Percentiles rank a stretch among this genome's conserved stretches.
These are phyloP conservation scores for Syzygium malaccense DNA, from an alignment of 441 rosid species.

Conservation along the genomic window DNA sequence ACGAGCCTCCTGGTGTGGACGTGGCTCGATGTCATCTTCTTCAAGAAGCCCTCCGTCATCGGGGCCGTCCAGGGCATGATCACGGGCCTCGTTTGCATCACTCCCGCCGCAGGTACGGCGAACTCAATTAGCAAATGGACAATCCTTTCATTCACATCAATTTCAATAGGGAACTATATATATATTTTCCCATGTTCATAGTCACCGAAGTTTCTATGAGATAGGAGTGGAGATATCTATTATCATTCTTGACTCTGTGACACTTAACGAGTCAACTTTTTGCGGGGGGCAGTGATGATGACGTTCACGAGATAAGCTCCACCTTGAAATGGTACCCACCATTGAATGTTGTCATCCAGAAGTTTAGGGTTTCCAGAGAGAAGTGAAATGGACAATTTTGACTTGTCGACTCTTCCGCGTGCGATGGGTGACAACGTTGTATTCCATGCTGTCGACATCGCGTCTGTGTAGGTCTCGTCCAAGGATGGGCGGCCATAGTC, in stretches of 20 bases:
- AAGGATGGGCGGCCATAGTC: conserved; percentile 63
- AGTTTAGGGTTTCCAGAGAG: background rate
- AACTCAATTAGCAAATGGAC: background rate
- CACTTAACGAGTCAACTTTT: background rate
- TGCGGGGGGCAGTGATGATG: background rate
- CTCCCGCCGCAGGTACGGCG: conserved; percentile 46
- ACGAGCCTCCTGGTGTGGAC: conserved; percentile 59
- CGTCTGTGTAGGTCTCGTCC: conserved; percentile 35
- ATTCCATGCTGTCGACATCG: background rate
- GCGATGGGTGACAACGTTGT: background rate
- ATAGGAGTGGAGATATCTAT: background rate
- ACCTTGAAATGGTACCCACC: background rate
- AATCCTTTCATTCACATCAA: background rate
- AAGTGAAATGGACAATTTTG: background rate
- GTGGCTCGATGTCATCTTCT: conserved; percentile 55
- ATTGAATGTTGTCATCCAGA: background rate
- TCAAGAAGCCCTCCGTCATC: conserved; percentile 47
- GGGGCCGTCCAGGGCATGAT: conserved; percentile 69
- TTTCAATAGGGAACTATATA: background rate
- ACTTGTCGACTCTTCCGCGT: background rate
- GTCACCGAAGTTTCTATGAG: background rate
- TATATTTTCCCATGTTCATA: background rate
- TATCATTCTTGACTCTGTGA: background rate
- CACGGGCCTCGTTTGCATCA: conserved; percentile 55
- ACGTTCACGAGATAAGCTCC: background rate